Evolutionary conservation across 192 early-diverging fungal genomes (phyloP), one percentile per base, ranked within the genome.

Genomic region (Linnemannia schmuckeri): DNA sequence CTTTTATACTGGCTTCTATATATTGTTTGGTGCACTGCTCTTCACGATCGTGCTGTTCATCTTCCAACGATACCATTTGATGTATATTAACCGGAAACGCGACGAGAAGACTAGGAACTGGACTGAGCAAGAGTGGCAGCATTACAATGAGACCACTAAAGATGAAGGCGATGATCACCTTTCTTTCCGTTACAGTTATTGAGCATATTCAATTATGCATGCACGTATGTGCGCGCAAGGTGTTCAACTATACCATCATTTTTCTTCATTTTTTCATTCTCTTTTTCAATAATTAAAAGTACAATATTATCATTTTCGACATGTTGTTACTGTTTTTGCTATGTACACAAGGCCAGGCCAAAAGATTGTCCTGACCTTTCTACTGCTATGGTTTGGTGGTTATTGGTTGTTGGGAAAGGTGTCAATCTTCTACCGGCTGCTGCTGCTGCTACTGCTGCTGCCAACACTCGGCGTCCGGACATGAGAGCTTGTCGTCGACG

Each of bases 111-210:
- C 92, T 76, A 80, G 72, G 69, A 35, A 68, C 3, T 83, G 91
- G 89, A 87, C 90, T 6, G 89, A 86, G 5, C 87, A 88, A 17
- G 90, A 94, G 41, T 89, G 91, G 82, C 82, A 76, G 10, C 70
- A 88, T 17, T 94, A 94, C 49, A 74, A 89, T 22, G 85, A 88
- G 30, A 93, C 89, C 13, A 94, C 93, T 3, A 92, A 63, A 27
- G 88, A 93, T 70, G 61, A 82, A 17, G 93, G 93, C 9, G 91
- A 88, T 70, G 80, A 90, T 72, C 87, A 92, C 15, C 74, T 93
- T 2, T 92, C 93, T 49, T 93, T 91, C 81, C 42, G 75, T 13
- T 87, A 75, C 37, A 66, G 38, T 61, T 87, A 87, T 69, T 87
- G 78, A 49, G 49, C n/a, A 15, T 30, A 24, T 49, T 54, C 5